phyloP scores from a whole-genome alignment of 2,329 filamentous ascomycete genomes.

The Monascus ruber region DNA sequence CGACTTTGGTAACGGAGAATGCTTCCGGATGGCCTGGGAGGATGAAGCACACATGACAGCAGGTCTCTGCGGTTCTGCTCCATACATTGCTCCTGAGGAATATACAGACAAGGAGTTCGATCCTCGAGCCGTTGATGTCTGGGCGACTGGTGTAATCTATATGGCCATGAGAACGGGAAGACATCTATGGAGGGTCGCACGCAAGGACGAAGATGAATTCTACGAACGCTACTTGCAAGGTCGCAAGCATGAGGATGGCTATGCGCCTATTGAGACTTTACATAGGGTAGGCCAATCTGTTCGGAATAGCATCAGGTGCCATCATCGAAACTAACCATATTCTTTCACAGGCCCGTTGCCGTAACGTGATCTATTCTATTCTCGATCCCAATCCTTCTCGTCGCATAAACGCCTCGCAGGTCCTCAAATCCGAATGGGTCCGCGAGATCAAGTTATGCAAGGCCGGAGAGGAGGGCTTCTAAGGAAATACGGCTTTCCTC shows the following conservation, averaged over 20 bases:
- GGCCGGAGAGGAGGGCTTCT: slow-evolving; percentile 90
- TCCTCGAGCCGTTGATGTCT: slow-evolving; percentile 92
- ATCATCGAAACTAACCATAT: slow-evolving; percentile 7
- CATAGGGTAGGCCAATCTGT: slow-evolving; percentile 61
- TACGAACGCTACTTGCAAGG: slow-evolving; percentile 91
- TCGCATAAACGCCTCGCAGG: slow-evolving; percentile 89
- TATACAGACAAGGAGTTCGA: slow-evolving; percentile 95
- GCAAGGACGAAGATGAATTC: slow-evolving; percentile 94
- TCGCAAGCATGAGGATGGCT: slow-evolving; percentile 85
- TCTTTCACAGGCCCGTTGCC: slow-evolving; percentile 66
- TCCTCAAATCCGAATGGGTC: slow-evolving; percentile 97
- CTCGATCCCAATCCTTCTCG: slow-evolving; percentile 86
- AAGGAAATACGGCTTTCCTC: slow-evolving; percentile 7
- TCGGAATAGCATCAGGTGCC: background rate
- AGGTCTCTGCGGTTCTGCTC: slow-evolving; percentile 88
- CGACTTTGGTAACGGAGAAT: slow-evolving; percentile 97
- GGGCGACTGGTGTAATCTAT: slow-evolving; percentile 97
- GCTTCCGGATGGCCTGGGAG: slow-evolving; percentile 99
- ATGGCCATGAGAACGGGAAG: slow-evolving; percentile 98
- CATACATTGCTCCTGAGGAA: slow-evolving; percentile 95
- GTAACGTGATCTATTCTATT: slow-evolving; percentile 98
- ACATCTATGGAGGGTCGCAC: slow-evolving; percentile 93
- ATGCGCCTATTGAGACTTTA: slow-evolving; percentile 88
- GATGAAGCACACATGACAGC: slow-evolving; percentile 97
- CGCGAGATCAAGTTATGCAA: slow-evolving; percentile 96